Evolutionary conservation across 2,329 filamentous ascomycete genomes (phyloP), one percentile per base, ranked within the genome.

Genomic region (Sphaerulina populicola): DNA sequence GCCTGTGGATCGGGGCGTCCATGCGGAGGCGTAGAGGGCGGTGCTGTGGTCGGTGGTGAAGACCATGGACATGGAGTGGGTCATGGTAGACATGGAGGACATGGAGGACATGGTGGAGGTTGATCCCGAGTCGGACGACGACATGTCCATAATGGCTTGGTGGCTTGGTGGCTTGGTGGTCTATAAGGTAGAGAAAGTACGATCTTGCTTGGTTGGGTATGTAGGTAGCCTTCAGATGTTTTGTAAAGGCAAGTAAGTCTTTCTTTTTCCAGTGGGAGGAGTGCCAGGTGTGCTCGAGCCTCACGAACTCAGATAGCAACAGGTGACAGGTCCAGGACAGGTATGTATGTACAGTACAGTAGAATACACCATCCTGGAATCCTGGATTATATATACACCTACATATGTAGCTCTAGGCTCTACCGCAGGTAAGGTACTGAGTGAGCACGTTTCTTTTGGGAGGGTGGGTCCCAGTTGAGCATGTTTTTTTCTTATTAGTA

Each of bases 1-100:
- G 60, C 84, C 88, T 5, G 77, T 72, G 33, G 72, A 82, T 27
- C 66, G 70, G 4, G 91, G 91, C 2, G 85, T 85, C 88, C 90
- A 97, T 47, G 74, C 67, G 18, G 71, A 67, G 12, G 86, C 83
- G 72, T 77, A 88, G 41, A 88, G 75, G 2, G 83, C 74, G 1
- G 83, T 86, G 49, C 66, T 69, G 42, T 79, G 79, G 51, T 73
- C 71, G 57, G 76, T 80, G 60, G 82, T 82, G 76, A 93, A 93
- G 54, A 72, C 69, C 77, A 79, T 80, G 41, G 65, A 60, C 78
- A 80, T 80, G 12, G 41, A 47, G 14, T 78, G 80, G 41, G 65
- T 60, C 78, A 80, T 80, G 12, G 41, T 45, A 11, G 44, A 51
- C 52, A 54, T 27, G 5, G 23, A 27, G 21, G 49, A 44, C 51